Base-by-base conservation (phyloP, 257 asterid genomes). In the Striga asiatica region DNA sequence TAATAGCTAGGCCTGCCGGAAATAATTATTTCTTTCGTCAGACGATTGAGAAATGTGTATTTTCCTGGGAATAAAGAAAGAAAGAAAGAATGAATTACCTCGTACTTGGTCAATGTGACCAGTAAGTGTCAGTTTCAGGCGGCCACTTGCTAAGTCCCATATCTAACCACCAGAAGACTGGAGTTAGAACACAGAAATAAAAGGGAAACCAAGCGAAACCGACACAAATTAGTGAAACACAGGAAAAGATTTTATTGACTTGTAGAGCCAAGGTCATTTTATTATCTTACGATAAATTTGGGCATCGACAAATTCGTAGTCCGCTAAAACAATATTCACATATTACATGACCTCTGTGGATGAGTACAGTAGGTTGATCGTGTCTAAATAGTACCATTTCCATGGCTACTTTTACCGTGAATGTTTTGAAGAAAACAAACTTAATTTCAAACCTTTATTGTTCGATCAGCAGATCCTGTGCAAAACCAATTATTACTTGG, bases 381-480 rank as follows among this genome's bases (percentile, higher is more conserved):
- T 29, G 7, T 27, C 47, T 5, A 5, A 32, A n/a, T 31, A 28
- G 12, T 24, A 28, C 56, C n/a, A n/a, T n/a, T n/a, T n/a, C n/a
- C n/a, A n/a, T n/a, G 6, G 24, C 50, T 45, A 31, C 50, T 54
- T 52, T 52, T 28, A 23, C 29, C 14, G 25, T 28, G 32, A 52
- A 42, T 29, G 61, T 45, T 39, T 39, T 18, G 18, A 25, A 16
- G 39, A 16, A 65, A 23, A 8, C 22, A 22, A n/a, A 51, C 42
- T 5, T 27, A 35, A 48, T 22, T 47, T 20, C 74, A 54, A 57
- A 88, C 95, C 94, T 88, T 85, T 78, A 88, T 82, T 35, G 95
- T 85, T 32, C 95, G 86, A 73, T 89, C 95, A 54, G 97, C 97
- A 64, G 94, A 85, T 59, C 94, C 94, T 0, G 97, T 89, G 73